phyloP scores from a whole-genome alignment of 306 rosid genomes.

The Trifolium repens region DNA sequence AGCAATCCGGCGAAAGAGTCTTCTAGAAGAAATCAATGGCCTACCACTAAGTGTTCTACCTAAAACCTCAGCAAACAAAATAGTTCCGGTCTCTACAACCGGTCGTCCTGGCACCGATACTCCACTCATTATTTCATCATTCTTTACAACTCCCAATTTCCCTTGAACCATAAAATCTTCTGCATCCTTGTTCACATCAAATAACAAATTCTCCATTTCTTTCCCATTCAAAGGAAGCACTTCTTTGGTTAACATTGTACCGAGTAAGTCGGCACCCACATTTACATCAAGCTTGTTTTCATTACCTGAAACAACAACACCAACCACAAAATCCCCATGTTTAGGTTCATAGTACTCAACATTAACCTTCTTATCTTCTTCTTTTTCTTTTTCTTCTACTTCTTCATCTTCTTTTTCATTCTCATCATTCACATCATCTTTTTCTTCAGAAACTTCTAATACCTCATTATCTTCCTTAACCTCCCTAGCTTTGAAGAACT shows the following conservation, averaged over 20 bases:
- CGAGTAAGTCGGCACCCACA: conserved; percentile 88
- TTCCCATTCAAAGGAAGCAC: conserved; percentile 88
- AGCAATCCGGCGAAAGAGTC: conserved; percentile 77
- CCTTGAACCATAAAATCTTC: conserved; percentile 67
- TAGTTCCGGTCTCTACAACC: conserved; percentile 78
- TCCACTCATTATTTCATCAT: conserved; percentile 68
- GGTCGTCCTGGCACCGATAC: conserved; percentile 63
- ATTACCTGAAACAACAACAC: conserved; percentile 90
- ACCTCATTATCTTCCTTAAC: conserved; percentile 47
- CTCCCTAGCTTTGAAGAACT: conserved; percentile 68
- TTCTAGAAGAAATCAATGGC: conserved; percentile 88
- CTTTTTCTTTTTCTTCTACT: conserved; percentile 47
- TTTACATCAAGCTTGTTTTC: conserved; percentile 88
- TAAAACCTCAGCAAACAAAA: conserved; percentile 95
- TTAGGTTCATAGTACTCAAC: conserved; percentile 94
- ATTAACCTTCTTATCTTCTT: conserved; percentile 52
- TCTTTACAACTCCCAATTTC: conserved; percentile 81
- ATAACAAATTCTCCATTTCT: conserved; percentile 82
- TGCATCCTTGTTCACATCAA: conserved; percentile 61
- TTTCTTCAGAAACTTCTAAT: conserved; percentile 52
- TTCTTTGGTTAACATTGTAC: conserved; percentile 96
- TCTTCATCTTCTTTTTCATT: conserved; percentile 39
- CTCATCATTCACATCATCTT: conserved; percentile 39
- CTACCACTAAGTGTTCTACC: conserved; percentile 94
- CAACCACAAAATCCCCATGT: conserved; percentile 91